Evolutionary conservation across 2,329 filamentous ascomycete species (phyloP), one percentile per base, ranked within the genome.

Genomic region (Aureobasidium sp.): DNA sequence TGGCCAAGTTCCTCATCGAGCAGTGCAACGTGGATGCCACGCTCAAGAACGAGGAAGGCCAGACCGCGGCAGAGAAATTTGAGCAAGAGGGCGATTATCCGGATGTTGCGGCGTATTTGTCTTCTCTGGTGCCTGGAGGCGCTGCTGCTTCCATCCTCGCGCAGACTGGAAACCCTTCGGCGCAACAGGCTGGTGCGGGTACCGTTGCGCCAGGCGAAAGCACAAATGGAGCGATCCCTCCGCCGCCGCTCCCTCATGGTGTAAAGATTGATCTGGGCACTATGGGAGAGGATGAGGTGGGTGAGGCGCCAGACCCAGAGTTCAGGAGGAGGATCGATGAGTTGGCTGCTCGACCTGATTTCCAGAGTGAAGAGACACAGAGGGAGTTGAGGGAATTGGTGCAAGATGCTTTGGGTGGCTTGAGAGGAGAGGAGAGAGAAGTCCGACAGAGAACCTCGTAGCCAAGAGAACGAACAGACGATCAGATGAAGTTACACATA

Each of bases 301-400:
- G 83, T 46, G 84, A 83, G 13, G 82, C 83, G 7, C 83, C 87
- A 9, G 91, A 97, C 70, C 85, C 89, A 1, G 91, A 92, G 66
- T 90, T 99, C 66, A 84, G 87, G 69, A 80, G 87, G 65, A 82
- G 89, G 57, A 97, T 99, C 69, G 91, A 97, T 69, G 88, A 96
- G 73, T 76, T 99, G 62, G 92, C 94, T 2, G 81, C 86, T 37
- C 81, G 90, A 42, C 85, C 88, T 25, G 91, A 97, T 69, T 95
- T 96, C 68, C 80, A 93, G 67, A 87, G 85, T 5, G 85, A 89
- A 58, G 84, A 87, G 62, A 89, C 88, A 4, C 94, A 99, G 74
- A 82, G 81, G 23, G 85, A 92, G 69, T 74, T 99, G 68, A 82
- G 91, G 62, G 81, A 84, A 65, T 76, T 99, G 62, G 85, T 99